Conservation (phyloP, 2,329 filamentous ascomycete species). For the Aureobasidium sp. region DNA sequence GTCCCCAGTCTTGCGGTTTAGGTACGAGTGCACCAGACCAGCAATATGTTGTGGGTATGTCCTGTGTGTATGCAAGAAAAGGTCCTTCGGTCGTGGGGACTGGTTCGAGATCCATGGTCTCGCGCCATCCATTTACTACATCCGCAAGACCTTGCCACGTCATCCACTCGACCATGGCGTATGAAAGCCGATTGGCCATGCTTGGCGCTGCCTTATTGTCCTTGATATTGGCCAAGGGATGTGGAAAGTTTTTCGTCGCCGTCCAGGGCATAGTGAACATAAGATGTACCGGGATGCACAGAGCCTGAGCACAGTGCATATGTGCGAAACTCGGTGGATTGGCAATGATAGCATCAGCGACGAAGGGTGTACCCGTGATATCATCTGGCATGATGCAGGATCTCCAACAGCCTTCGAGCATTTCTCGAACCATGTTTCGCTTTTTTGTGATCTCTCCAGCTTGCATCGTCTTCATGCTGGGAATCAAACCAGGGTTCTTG, state of each 20-base stretch:
- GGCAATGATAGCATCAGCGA: constrained; percentile 74
- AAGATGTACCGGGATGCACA: constrained; percentile 67
- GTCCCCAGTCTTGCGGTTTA: not conserved
- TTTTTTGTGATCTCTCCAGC: constrained; percentile 70
- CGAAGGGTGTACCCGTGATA: constrained; percentile 50
- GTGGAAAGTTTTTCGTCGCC: constrained; percentile 74
- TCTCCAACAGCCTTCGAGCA: constrained; percentile 78
- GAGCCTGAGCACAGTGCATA: constrained; percentile 64
- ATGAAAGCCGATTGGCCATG: constrained; percentile 74
- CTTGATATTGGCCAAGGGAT: constrained; percentile 76
- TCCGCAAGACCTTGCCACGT: constrained; percentile 66
- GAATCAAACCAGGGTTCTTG: constrained; percentile 79
- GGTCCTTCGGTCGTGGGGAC: constrained; percentile 4
- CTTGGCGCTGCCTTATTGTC: constrained; percentile 58
- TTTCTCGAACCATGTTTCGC: constrained; percentile 67
- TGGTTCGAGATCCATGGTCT: constrained; percentile 13
- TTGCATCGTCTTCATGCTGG: constrained; percentile 66
- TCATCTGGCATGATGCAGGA: constrained; percentile 46
- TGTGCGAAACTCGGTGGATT: constrained; percentile 73
- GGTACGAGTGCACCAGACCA: constrained; percentile 1
- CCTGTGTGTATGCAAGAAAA: constrained; percentile 1
- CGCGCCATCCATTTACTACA: constrained; percentile 15
- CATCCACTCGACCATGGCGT: constrained; percentile 81
- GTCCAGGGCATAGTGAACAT: constrained; percentile 96
- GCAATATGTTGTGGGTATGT: constrained; percentile 22